Evolutionary conservation across 1,139 yeast species (phyloP), one percentile per base, ranked within the genome.

Genomic region (Pichia sp.): DNA sequence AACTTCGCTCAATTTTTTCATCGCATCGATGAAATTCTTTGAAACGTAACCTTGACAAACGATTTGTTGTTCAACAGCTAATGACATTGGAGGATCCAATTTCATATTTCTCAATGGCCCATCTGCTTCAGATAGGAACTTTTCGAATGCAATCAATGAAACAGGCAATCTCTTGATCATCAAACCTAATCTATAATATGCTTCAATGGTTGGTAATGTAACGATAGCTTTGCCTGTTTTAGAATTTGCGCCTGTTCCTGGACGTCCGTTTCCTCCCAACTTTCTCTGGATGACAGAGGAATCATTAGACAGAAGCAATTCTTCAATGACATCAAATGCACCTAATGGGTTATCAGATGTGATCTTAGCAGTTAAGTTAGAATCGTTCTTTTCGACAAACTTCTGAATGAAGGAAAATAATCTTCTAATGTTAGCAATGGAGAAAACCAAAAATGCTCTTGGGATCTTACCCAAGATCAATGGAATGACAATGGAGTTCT

Each of bases 401-500:
- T 71, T 59, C 42, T 63, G 63, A 45, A 68, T 59, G 51, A 82
- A 73, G 55, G 81, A 81, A 61, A 83, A 84, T 21, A 89, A 73
- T 53, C 85, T 81, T 28, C 82, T 80, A 24, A 85, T 76, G 15
- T 86, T 85, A 4, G 89, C 76, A 47, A 87, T 72, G 0, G 89
- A 81, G 62, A 83, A 85, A 63, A 82, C 72, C 56, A 88, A 69
- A 50, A 88, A 76, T 20, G 85, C 72, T 42, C 96, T 66, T 3
- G 95, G 87, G 4, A 87, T 81, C 55, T 82, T 83, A 46, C 88
- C 79, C 59, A 87, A 63, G 19, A 82, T 57, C 11, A 83, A 60
- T 0, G 86, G 81, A 20, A 81, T 59, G 1, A 71, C 82, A 17
- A 76, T 52, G 1, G 61, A 58, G 20, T 50, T 50, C 30, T 52